Conservation (phyloP, 192 early-diverging fungal genomes). For the Coemansia sp. region DNA sequence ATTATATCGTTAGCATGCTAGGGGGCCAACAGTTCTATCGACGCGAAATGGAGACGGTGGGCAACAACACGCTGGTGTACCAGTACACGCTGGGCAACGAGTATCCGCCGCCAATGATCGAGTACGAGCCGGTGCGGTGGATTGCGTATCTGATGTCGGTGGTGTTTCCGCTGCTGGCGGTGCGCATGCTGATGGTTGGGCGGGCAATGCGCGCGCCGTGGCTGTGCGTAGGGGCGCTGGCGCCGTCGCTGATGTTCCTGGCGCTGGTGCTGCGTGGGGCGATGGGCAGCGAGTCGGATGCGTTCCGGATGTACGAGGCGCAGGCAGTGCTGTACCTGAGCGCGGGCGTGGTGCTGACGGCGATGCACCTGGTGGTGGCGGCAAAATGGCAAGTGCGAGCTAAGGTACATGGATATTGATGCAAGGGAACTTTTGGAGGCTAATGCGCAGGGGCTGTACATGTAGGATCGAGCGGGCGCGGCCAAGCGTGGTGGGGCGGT, state of each 20-base stretch:
- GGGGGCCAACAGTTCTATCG: too few species aligned
- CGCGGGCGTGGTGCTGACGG: constrained; percentile 24
- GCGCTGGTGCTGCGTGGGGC: constrained; percentile 43
- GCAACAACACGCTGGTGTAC: constrained; percentile 40
- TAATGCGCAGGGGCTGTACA: neutral
- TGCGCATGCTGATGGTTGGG: constrained; percentile 22
- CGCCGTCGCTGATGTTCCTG: constrained; percentile 32
- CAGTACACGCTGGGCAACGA: constrained; percentile 40
- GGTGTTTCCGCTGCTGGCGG: constrained; percentile 26
- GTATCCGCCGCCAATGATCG: constrained; percentile 45
- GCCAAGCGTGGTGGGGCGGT: constrained; percentile 18
- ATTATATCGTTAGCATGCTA: too few species aligned
- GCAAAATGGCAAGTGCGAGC: constrained; percentile 9
- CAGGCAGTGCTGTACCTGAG: constrained; percentile 33
- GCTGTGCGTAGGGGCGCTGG: constrained; percentile 21
- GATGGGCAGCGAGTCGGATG: constrained; percentile 23
- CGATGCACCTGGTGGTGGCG: constrained; percentile 16
- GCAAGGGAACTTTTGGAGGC: neutral
- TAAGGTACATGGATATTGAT: neutral
- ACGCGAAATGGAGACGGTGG: neutral
- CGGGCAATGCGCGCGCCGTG: constrained; percentile 19
- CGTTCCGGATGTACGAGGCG: constrained; percentile 47
- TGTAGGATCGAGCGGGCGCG: constrained; percentile 36
- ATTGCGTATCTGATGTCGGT: constrained; percentile 37
- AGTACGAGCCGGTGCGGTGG: constrained; percentile 45